Percentiles rank a stretch among this genome's conserved stretches.
Evolutionary conservation across 1,284 basidiomycete genomes (phyloP).

Genomic region (Uromyces viciae-fabae): DNA sequence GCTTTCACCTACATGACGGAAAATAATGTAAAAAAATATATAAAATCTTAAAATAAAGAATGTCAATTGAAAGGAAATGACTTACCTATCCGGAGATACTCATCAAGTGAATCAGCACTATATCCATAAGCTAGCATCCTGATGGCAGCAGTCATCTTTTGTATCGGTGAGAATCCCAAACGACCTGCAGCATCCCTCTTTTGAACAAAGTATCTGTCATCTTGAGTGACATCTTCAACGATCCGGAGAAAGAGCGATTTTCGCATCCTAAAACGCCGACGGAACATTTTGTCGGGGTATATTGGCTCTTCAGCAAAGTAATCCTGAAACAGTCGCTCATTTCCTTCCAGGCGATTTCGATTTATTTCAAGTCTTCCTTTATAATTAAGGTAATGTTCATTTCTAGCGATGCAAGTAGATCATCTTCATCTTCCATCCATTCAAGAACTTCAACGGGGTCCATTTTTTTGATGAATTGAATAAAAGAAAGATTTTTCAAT

Average conservation of each 20-base stretch:
- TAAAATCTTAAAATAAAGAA: neutral
- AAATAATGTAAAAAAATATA: neutral
- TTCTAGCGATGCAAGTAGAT: no score
- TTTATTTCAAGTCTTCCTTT: neutral
- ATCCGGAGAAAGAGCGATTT: neutral
- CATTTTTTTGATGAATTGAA: no score
- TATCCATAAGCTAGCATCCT: slow-evolving; percentile 16
- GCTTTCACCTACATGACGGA: neutral
- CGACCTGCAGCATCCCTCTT: slow-evolving; percentile 5
- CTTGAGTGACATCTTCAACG: slow-evolving; percentile 26
- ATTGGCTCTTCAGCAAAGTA: neutral
- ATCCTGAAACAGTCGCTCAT: neutral
- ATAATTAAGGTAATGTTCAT: no score
- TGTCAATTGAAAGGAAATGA: neutral
- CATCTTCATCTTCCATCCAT: no score
- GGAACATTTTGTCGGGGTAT: neutral
- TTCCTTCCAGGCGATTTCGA: neutral
- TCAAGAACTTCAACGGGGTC: no score
- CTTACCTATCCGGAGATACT: neutral
- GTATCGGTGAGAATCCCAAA: neutral
- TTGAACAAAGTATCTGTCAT: neutral
- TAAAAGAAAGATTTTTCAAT: no score
- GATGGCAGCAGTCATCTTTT: neutral
- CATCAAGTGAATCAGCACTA: neutral
- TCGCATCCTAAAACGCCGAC: neutral